These are phyloP conservation scores for Passalora sequoiae DNA, from an alignment of 2,329 filamentous ascomycete species.

Conservation along the genomic window DNA sequence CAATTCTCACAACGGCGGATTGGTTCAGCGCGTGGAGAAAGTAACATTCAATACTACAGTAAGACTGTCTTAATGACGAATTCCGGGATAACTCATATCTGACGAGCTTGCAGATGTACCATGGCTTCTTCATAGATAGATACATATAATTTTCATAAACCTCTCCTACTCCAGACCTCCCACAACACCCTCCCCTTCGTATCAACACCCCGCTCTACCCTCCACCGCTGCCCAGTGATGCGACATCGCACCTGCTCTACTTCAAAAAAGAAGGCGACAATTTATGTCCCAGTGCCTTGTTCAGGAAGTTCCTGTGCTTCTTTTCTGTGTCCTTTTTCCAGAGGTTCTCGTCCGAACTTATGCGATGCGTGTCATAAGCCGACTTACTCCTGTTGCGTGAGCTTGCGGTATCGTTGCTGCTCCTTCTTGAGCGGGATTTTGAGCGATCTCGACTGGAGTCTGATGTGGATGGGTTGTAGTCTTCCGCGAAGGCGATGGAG, in stretches of 20 bases:
- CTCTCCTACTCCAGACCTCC: background rate
- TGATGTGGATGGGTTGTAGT: constrained; percentile 1
- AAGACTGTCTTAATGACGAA: too few species aligned
- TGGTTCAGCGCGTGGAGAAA: too few species aligned
- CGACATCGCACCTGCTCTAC: constrained; percentile 2
- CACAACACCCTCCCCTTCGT: background rate
- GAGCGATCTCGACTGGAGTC: background rate
- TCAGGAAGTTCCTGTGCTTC: constrained; percentile 4
- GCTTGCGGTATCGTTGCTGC: background rate
- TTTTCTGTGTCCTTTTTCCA: constrained; percentile 2
- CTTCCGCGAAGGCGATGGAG: constrained; percentile 3
- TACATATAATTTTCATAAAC: background rate
- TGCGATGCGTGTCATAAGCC: constrained; percentile 3
- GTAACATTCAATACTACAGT: too few species aligned
- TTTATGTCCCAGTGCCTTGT: constrained; percentile 5
- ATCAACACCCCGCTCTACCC: background rate
- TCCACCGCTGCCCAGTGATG: background rate
- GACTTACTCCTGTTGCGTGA: constrained; percentile 1
- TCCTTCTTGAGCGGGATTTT: background rate
- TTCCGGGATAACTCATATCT: too few species aligned
- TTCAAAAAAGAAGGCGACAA: constrained; percentile 3
- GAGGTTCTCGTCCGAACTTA: constrained; percentile 1
- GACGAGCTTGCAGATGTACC: too few species aligned
- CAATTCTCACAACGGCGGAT: too few species aligned
- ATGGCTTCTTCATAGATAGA: too few species aligned